phyloP scores from a whole-genome alignment of 306 rosid species.

The Quercus suber region DNA sequence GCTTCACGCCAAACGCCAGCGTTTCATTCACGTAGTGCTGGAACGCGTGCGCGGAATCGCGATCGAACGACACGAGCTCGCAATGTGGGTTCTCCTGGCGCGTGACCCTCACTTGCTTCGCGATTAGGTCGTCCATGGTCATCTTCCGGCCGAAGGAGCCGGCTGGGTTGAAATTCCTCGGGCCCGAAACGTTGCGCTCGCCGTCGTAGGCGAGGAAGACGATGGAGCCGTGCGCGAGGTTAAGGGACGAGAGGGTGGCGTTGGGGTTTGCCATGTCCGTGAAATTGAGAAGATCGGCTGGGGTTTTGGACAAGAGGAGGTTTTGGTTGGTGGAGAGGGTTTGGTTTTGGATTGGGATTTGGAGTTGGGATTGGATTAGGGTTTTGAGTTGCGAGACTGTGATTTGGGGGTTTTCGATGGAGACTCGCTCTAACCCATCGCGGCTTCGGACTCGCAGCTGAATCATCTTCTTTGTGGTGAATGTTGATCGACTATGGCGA shows the following conservation, averaged over 20 bases:
- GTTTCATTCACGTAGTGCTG: conserved; percentile 86
- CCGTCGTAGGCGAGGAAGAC: conserved; percentile 71
- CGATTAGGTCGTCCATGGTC: conserved; percentile 98
- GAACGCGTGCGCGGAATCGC: conserved; percentile 85
- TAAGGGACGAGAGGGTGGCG: conserved; percentile 53
- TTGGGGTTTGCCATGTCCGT: conserved; percentile 64
- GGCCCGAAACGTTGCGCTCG: conserved; percentile 75
- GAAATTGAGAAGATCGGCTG: conserved; percentile 62
- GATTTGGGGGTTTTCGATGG: conserved; percentile 52
- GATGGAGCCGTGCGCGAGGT: conserved; percentile 73
- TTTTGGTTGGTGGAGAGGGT: conserved; percentile 83
- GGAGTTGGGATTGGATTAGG: conserved; percentile 55
- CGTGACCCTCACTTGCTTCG: conserved; percentile 82
- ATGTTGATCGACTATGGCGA: neutral
- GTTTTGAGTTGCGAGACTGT: conserved; percentile 64
- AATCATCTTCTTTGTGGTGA: conserved; percentile 41
- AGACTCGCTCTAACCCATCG: conserved; percentile 83
- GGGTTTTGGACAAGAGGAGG: conserved; percentile 61
- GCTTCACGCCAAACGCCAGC: conserved; percentile 77
- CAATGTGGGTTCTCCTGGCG: conserved; percentile 92
- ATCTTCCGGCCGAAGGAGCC: conserved; percentile 97
- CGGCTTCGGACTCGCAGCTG: conserved; percentile 88
- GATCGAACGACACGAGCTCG: conserved; percentile 83
- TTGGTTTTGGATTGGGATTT: conserved; percentile 67
- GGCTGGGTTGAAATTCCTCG: conserved; percentile 52